Conservation (phyloP, 2,329 filamentous ascomycete genomes). For the Colletotrichum chlorophyti region DNA sequence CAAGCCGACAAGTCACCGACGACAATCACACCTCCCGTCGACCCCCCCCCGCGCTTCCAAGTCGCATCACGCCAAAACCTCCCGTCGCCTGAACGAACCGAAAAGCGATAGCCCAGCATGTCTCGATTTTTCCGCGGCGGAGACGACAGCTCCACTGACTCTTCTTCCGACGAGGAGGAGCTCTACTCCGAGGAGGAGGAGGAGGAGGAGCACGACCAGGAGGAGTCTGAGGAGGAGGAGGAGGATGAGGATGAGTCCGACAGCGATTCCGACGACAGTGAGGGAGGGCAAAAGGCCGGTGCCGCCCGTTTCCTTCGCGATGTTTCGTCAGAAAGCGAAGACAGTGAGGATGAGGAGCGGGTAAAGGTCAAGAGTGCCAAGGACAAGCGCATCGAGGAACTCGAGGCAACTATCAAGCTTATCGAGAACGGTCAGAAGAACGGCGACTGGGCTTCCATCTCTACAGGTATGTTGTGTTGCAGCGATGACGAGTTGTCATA, state of each 20-base stretch:
- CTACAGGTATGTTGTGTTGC: constrained; percentile 70
- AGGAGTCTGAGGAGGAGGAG: constrained; percentile 59
- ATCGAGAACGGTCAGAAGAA: constrained; percentile 99
- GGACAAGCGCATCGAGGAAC: constrained; percentile 94
- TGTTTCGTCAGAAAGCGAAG: constrained; percentile 74
- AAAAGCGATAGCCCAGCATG: constrained; percentile 62
- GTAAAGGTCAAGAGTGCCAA: constrained; percentile 96
- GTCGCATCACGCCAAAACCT: constrained; percentile 23
- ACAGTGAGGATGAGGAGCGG: constrained; percentile 85
- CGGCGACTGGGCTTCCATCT: constrained; percentile 94
- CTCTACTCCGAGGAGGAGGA: constrained; percentile 84
- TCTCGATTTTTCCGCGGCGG: constrained; percentile 97
- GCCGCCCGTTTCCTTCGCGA: constrained; percentile 82
- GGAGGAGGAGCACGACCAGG: constrained; percentile 60
- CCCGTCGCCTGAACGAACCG: constrained; percentile 18
- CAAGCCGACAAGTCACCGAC: constrained; percentile 26
- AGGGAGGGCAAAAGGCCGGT: constrained; percentile 72
- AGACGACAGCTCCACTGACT: constrained; percentile 92
- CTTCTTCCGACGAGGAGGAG: constrained; percentile 95
- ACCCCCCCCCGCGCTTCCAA: constrained; percentile 26
- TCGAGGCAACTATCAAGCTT: constrained; percentile 85
- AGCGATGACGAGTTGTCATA: too few species aligned
- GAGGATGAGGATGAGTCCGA: constrained; percentile 59
- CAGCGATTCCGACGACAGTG: constrained; percentile 66
- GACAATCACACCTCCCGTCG: constrained; percentile 23